Conservation (phyloP, 768 basidiomycete species). For the Mycena rosella region DNA sequence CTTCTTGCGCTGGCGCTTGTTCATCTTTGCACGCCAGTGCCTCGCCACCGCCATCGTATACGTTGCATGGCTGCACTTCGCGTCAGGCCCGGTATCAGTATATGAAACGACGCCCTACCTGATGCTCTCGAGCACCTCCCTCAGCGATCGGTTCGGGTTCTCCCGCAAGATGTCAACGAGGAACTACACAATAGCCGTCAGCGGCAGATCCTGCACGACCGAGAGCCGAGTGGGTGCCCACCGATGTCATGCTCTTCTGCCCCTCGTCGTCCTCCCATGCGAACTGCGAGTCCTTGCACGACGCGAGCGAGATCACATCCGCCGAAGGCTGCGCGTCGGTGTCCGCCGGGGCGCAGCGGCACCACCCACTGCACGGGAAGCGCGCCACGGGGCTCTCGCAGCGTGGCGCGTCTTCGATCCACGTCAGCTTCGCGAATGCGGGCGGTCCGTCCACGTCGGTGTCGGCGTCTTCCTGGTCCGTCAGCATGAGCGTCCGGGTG, state of each 20-base stretch:
- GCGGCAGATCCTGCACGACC: too few relatives aligned
- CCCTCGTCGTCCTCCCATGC: slow-evolving; percentile 31
- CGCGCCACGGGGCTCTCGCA: slow-evolving; percentile 15
- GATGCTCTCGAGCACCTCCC: slow-evolving; percentile 15
- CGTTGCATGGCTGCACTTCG: slow-evolving; percentile 10
- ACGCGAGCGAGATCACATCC: slow-evolving; percentile 35
- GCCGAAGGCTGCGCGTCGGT: neutral
- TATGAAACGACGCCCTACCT: neutral
- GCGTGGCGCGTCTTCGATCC: neutral
- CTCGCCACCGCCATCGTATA: slow-evolving; percentile 10
- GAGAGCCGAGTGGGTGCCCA: neutral
- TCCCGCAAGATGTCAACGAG: slow-evolving; percentile 18
- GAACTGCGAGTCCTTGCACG: slow-evolving; percentile 33
- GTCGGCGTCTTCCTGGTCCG: neutral
- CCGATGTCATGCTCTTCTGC: slow-evolving; percentile 19
- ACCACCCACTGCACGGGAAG: slow-evolving; percentile 25
- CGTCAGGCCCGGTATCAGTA: too few relatives aligned
- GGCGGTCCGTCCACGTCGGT: neutral
- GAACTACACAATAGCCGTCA: neutral
- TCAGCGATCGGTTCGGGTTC: neutral
- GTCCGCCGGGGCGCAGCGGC: neutral
- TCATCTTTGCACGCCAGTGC: neutral
- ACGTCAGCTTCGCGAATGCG: neutral
- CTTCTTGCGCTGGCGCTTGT: neutral
- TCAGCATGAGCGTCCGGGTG: too few relatives aligned